Conservation (phyloP, 371 early-diverging fungal genomes). For the Mortierella sp. region DNA sequence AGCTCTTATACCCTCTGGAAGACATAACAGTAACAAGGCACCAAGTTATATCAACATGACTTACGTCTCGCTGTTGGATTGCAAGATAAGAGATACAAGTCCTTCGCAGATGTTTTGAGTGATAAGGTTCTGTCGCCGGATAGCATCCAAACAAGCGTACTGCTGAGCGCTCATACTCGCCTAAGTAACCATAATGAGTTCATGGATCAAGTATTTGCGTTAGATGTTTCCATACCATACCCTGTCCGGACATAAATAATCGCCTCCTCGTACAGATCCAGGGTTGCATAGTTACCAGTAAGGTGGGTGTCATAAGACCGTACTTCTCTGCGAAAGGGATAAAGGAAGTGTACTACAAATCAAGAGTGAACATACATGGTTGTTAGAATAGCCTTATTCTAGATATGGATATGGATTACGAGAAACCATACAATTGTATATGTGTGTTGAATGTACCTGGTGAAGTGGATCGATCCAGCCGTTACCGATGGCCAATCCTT, state of each 20-base stretch:
- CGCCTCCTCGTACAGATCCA: background rate
- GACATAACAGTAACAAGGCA: background rate
- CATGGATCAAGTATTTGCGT: background rate
- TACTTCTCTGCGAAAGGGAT: constrained; percentile 63
- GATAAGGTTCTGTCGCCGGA: constrained; percentile 28
- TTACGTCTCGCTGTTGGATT: constrained; percentile 16
- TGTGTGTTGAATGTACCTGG: constrained; percentile 65
- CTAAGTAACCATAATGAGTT: background rate
- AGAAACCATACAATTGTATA: no score
- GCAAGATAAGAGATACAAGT: constrained; percentile 22
- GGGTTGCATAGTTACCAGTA: constrained; percentile 51
- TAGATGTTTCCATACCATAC: background rate
- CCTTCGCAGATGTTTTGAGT: constrained; percentile 28
- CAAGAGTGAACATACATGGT: no score
- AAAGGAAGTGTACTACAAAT: constrained; percentile 66
- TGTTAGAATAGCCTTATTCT: background rate
- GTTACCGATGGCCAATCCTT: constrained; percentile 86
- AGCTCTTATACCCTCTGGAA: background rate
- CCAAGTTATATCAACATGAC: background rate
- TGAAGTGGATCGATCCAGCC: constrained; percentile 90
- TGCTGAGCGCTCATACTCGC: constrained; percentile 5
- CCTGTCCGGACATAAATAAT: no score
- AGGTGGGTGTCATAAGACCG: constrained; percentile 57
- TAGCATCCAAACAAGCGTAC: constrained; percentile 32
- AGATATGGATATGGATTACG: no score